Conservation (phyloP, 2,329 filamentous ascomycete species). For the Paramyrothecium roridum region DNA sequence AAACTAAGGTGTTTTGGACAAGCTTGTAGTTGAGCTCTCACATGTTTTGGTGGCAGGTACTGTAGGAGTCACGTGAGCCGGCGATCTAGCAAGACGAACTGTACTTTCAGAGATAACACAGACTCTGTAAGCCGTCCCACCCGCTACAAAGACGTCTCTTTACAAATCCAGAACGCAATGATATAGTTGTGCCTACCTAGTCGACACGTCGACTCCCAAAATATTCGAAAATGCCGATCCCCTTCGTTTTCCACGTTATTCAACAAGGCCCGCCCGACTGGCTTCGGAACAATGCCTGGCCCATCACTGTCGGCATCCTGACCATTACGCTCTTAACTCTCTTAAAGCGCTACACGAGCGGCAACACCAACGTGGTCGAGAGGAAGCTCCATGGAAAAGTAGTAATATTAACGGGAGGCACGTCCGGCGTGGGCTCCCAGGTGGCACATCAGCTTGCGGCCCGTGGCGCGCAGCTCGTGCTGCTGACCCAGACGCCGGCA, state of each 20-base stretch:
- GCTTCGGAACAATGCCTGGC: constrained; percentile 41
- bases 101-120: too few species aligned
- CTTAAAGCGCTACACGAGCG: constrained; percentile 74
- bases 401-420: constrained; percentile 90
- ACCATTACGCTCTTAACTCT: constrained; percentile 36
- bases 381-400: constrained; percentile 91
- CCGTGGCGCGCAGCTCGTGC: constrained; percentile 84
- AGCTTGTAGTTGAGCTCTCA: too few species aligned
- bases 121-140: too few species aligned
- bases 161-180: not conserved
- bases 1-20: too few species aligned
- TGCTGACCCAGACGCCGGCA: constrained; percentile 79
- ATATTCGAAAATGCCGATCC: constrained; percentile 44
- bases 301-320: constrained; percentile 35
- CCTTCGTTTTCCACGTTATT: constrained; percentile 44
- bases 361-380: constrained; percentile 71
- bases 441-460: constrained; percentile 71
- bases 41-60: too few species aligned
- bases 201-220: not conserved
- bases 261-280: constrained; percentile 47
- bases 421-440: constrained; percentile 83
- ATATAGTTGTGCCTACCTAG: not conserved
- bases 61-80: too few species aligned
- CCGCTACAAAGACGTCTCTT: not conserved
- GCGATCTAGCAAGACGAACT: too few species aligned